Percentiles rank a stretch among this genome's conserved stretches.
phyloP scores from a whole-genome alignment of 2,329 filamentous ascomycete species.

The Colletotrichum camelliae region DNA sequence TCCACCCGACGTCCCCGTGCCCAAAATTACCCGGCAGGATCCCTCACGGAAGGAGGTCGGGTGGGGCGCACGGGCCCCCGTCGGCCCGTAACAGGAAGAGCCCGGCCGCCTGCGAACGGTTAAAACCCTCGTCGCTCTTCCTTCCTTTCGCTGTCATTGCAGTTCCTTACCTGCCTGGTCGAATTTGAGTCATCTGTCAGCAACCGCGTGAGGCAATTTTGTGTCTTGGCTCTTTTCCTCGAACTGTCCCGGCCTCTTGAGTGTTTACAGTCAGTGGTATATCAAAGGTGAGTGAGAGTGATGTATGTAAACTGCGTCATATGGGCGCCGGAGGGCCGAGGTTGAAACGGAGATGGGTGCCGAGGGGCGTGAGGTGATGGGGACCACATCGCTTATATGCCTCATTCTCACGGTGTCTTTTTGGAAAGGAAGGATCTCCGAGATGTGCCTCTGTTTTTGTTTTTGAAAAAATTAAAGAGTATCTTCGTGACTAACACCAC shows the following conservation, averaged over 20 bases:
- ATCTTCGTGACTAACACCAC: background rate
- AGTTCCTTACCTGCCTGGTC: background rate
- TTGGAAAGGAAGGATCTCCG: background rate
- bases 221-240: background rate
- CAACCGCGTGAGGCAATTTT: background rate
- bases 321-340: background rate
- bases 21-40: slow-evolving; percentile 24
- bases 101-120: slow-evolving; percentile 12
- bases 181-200: background rate
- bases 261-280: background rate
- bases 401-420: background rate
- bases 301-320: background rate
- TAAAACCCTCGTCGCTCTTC: slow-evolving; percentile 7
- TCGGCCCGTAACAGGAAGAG: slow-evolving; percentile 15
- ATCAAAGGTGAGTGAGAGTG: background rate
- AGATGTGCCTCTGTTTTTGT: background rate
- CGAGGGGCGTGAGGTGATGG: background rate
- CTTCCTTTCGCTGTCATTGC: background rate
- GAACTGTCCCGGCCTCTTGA: background rate
- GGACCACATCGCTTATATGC: background rate
- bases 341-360: background rate
- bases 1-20: slow-evolving; percentile 7
- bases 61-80: slow-evolving; percentile 16
- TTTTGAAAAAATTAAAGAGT: background rate
- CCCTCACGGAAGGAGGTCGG: slow-evolving; percentile 21